These are phyloP conservation scores for Torrubiellomyces zombiae DNA, from an alignment of 2,329 filamentous ascomycete genomes.

Conservation along the genomic window DNA sequence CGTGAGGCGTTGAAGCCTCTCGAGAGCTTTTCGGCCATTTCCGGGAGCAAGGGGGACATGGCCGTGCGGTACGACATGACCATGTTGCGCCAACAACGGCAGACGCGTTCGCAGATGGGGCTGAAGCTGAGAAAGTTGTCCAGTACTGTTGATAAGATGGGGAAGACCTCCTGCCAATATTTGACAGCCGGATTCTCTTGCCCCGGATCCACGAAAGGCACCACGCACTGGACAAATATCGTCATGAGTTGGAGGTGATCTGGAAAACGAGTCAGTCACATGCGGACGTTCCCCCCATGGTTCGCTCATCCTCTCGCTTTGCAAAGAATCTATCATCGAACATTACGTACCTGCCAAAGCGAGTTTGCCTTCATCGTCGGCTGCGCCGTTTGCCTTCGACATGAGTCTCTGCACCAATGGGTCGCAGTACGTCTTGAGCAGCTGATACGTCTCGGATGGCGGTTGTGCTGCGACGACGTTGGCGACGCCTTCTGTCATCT, in stretches of 20 bases:
- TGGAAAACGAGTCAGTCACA: slow-evolving; percentile 10
- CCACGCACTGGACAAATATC: slow-evolving; percentile 64
- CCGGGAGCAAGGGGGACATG: slow-evolving; percentile 69
- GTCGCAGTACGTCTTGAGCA: slow-evolving; percentile 85
- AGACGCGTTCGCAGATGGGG: slow-evolving; percentile 85
- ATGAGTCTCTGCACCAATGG: slow-evolving; percentile 77
- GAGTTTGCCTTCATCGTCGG: slow-evolving; percentile 67
- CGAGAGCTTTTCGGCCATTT: slow-evolving; percentile 77
- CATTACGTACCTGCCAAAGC: slow-evolving; percentile 56
- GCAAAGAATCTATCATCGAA: too few relatives aligned
- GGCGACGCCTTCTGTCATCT: slow-evolving; percentile 90
- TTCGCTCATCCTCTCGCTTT: too few relatives aligned
- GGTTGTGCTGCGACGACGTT: slow-evolving; percentile 82
- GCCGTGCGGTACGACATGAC: slow-evolving; percentile 86
- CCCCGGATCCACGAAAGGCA: slow-evolving; percentile 54
- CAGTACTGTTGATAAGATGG: slow-evolving; percentile 69
- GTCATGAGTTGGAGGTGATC: slow-evolving; percentile 89
- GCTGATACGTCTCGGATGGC: slow-evolving; percentile 59
- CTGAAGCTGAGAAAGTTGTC: slow-evolving; percentile 74
- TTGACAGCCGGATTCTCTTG: slow-evolving; percentile 81
- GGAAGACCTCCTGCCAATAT: slow-evolving; percentile 91
- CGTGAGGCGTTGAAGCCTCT: slow-evolving; percentile 69
- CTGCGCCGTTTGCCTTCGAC: slow-evolving; percentile 70
- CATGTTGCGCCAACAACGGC: slow-evolving; percentile 93
- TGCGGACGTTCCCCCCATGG: too few relatives aligned